These are phyloP conservation scores for Lophium mytilinum DNA, from an alignment of 495 filamentous ascomycete genomes.

Conservation along the genomic window DNA sequence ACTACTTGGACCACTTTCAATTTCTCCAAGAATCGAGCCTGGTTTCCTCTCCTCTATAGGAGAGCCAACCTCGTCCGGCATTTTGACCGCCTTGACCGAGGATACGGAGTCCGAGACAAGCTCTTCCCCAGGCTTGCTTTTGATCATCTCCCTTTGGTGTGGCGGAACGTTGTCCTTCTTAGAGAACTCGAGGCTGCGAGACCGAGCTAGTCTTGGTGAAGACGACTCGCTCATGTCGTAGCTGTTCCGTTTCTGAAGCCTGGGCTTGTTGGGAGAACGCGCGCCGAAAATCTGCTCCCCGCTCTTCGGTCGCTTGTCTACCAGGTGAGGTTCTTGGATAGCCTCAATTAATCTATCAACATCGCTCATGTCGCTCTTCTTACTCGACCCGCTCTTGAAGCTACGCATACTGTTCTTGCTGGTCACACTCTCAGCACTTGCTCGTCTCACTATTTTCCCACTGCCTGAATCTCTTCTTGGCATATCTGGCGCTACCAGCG, in stretches of 20 bases:
- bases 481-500: conserved; percentile 44
- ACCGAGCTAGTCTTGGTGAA: conserved; percentile 2
- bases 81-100: conserved; percentile 37
- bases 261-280: conserved; percentile 21
- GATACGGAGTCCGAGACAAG: conserved; percentile 36
- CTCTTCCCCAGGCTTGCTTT: conserved; percentile 33
- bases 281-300: conserved; percentile 6
- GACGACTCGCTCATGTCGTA: neutral
- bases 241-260: conserved; percentile 12
- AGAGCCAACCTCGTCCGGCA: conserved; percentile 31
- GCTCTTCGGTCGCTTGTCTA: conserved; percentile 31
- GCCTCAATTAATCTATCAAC: conserved; percentile 69
- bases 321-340: conserved; percentile 53
- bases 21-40: conserved; percentile 9
- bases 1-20: no score
- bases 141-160: conserved; percentile 24
- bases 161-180: conserved; percentile 7
- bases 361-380: conserved; percentile 46
- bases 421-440: conserved; percentile 34
- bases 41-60: neutral
- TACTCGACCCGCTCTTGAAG: conserved; percentile 41
- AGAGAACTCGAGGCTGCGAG: conserved; percentile 12
- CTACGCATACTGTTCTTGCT: conserved; percentile 43
- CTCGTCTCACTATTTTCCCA: neutral
- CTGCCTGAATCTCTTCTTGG: conserved; percentile 11